Base-by-base conservation (phyloP, 2,329 filamentous ascomycete species). In the Neophaeococcomyces mojaviensis region DNA sequence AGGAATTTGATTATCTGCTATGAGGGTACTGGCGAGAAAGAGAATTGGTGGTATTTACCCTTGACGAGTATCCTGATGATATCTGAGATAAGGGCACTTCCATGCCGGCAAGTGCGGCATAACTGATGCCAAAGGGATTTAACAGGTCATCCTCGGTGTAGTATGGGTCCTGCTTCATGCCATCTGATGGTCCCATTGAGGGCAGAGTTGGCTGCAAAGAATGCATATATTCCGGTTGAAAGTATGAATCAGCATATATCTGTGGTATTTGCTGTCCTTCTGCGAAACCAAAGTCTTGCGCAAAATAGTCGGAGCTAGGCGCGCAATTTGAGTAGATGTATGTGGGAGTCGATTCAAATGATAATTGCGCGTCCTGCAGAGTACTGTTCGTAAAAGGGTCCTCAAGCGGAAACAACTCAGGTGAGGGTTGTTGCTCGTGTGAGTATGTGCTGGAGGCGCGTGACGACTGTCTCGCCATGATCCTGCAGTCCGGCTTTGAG, bases 91-190 rank as follows among this genome's bases (percentile, higher is more conserved):
- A 62, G 20, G 63, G 58, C 28, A 77, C 66, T 46, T 79, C 76
- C 52, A 78, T 75, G 37, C 72, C 74, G 47, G 69, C 72, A 68
- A 80, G 75, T 7, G 74, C 71, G 18, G 75, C 73, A 59, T 79
- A 81, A 62, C 73, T 77, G 64, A 79, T 74, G 56, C 72, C 73
- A 60, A 80, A 79, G 1, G 77, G 76, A 58, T 72, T 76, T 46
- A 78, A 71, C 45, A 77, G 71, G 39, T 69, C 68, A 43, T 79
- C 74, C 40, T 78, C 77, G 47, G 68, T 66, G 58, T 74, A 73
- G 55, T 58, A 54, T 49, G 71, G 66, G 56, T 76, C 69, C 55
- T 68, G 70, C 65, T 79, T 81, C 49, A 69, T 64, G 31, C 67
- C 65, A 46, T 63, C 66, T 24, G 66, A 64, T 3, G 61, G 46